phyloP scores from a whole-genome alignment of 371 early-diverging fungal species.

The Umbelopsis sp. region DNA sequence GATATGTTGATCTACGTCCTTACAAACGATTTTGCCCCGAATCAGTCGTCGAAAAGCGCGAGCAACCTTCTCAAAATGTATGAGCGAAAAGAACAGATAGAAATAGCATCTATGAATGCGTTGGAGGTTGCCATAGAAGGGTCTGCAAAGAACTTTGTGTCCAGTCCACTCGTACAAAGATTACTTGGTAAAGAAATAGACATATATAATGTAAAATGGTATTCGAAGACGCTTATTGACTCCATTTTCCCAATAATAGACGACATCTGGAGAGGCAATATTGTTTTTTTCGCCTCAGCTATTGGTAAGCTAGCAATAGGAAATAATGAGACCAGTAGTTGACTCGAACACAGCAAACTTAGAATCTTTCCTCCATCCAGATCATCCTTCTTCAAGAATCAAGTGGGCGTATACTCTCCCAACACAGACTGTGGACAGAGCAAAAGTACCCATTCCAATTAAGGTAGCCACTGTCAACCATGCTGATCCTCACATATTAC shows the following conservation, averaged over 20 bases:
- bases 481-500: slow-evolving; percentile 30
- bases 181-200: slow-evolving; percentile 31
- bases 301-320: slow-evolving; percentile 32
- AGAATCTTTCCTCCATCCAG: neutral
- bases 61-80: neutral
- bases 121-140: slow-evolving; percentile 41
- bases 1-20: slow-evolving; percentile 37
- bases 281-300: slow-evolving; percentile 39
- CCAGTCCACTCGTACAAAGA: slow-evolving; percentile 37
- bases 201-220: neutral
- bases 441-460: neutral
- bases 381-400: slow-evolving; percentile 20
- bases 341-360: neutral
- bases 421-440: slow-evolving; percentile 25
- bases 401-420: slow-evolving; percentile 32
- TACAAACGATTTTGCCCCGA: slow-evolving; percentile 39
- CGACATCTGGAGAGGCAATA: slow-evolving; percentile 40
- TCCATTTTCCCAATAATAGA: slow-evolving; percentile 19
- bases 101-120: slow-evolving; percentile 32
- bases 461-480: slow-evolving; percentile 19
- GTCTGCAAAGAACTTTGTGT: slow-evolving; percentile 37
- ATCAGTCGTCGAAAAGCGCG: slow-evolving; percentile 10
- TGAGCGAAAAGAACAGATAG: neutral
- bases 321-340: neutral
- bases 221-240: neutral